Base-by-base conservation (phyloP, 345 rosid genomes). In the Laguncularia racemosa region DNA sequence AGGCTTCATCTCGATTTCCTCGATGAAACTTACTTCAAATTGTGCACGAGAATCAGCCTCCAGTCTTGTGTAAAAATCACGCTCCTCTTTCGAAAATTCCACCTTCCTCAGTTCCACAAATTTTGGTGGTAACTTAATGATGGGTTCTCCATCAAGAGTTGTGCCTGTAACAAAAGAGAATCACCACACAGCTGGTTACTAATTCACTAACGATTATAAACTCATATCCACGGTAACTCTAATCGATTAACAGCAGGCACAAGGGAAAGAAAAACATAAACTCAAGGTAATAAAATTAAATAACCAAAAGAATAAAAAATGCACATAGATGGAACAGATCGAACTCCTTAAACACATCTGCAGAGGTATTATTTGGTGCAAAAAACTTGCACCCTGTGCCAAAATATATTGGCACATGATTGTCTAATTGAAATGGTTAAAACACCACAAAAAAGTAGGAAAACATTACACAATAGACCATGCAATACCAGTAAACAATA, bases 1-100 rank as follows among this genome's bases (percentile, higher is more conserved):
- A 6, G 40, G 40, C 40, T 33, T 33, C 40, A 33, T 6, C 26
- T 12, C 16, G 20, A 15, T 51, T 20, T 51, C 54, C 13, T 51
- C 3, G 12, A 50, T 23, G 47, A 53, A 71, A 59, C 89, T 64
- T 81, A 87, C 99, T 75, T 77, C 65, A 67, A 81, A 93, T 65
- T 89, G 99, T 70, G 76, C 81, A 64, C 91, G 95, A 63, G 96
- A 89, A 76, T 84, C 91, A 1, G 66, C 57, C 80, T 92, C 98
- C 62, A 92, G 65, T 69, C 68, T 84, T 55, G 84, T 69, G 80
- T 92, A 92, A 72, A 92, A 92, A 47, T 77, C 82, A 17, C 96
- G 96, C 55, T 92, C 98, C 78, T 78, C 84, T 26, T 72, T 67
- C 3, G 95, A 73, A 71, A 92, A 92, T 56, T 89, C 96, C 70